Evolutionary conservation across 2,329 filamentous ascomycete genomes (phyloP).

Genomic region (Metarhizium robertsii): DNA sequence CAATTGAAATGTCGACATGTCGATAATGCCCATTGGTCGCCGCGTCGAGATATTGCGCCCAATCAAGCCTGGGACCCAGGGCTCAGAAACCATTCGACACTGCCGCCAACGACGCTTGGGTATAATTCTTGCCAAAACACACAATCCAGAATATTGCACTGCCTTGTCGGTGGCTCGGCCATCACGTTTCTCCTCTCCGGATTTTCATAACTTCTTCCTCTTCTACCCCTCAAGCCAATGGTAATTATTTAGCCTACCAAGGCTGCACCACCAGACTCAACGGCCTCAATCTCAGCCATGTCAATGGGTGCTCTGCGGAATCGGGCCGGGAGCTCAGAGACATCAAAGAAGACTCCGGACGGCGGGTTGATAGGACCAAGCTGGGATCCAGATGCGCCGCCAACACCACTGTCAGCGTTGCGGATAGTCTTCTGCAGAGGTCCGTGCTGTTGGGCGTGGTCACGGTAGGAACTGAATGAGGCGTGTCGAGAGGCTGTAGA

Average conservation of each 20-base stretch:
- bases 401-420: conserved; percentile 33
- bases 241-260: conserved; percentile 31
- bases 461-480: conserved; percentile 68
- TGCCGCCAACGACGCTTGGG: neutral
- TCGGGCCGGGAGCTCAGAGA: conserved; percentile 73
- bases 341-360: conserved; percentile 76
- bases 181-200: neutral
- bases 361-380: conserved; percentile 65
- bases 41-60: neutral
- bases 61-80: neutral
- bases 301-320: conserved; percentile 71
- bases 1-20: neutral
- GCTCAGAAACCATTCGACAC: neutral
- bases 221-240: neutral
- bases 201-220: neutral
- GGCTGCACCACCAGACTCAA: conserved; percentile 83
- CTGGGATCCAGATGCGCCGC: conserved; percentile 55
- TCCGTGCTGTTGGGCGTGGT: conserved; percentile 70
- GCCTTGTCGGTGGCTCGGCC: neutral
- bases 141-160: neutral
- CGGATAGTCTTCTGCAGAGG: conserved; percentile 55
- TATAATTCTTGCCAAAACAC: neutral
- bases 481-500: conserved; percentile 34
- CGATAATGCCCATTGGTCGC: neutral
- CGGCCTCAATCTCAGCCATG: conserved; percentile 82